phyloP scores from a whole-genome alignment of 306 rosid genomes.

The Crotalaria pallida region DNA sequence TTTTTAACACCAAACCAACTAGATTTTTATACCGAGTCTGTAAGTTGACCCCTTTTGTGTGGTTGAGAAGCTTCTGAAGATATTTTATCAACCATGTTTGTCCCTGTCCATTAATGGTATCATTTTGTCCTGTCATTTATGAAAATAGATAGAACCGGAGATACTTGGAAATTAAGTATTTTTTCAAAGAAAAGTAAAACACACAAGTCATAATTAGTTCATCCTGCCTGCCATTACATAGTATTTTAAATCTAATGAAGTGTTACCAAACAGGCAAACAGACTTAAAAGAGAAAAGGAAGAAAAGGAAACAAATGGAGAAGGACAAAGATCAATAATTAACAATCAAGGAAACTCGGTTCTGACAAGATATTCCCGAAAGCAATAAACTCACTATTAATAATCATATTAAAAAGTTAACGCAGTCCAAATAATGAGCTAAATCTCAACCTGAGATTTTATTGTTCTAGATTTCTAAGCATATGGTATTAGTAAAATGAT shows the following conservation, averaged over 20 bases:
- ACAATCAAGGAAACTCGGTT: not conserved
- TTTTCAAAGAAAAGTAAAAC: not conserved
- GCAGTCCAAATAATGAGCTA: not conserved
- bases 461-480: constrained; percentile 27
- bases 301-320: not conserved
- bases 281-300: not conserved
- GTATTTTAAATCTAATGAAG: no score
- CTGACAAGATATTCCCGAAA: not conserved
- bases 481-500: constrained; percentile 13
- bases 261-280: no score
- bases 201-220: not conserved
- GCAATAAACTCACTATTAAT: constrained; percentile 11
- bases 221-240: not conserved
- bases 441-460: constrained; percentile 12
- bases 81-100: constrained; percentile 86
- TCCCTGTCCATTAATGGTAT: constrained; percentile 94
- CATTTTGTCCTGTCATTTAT: constrained; percentile 74
- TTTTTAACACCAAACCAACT: no score
- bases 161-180: constrained; percentile 7
- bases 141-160: constrained; percentile 24
- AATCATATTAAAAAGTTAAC: constrained; percentile 9
- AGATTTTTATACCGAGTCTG: no score
- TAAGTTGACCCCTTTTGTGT: constrained; percentile 92
- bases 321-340: not conserved
- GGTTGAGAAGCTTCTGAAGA: constrained; percentile 80